Base-by-base conservation (phyloP, 176 grass and related monocot genomes). In the bread wheat (Triticum aestivum) region DNA sequence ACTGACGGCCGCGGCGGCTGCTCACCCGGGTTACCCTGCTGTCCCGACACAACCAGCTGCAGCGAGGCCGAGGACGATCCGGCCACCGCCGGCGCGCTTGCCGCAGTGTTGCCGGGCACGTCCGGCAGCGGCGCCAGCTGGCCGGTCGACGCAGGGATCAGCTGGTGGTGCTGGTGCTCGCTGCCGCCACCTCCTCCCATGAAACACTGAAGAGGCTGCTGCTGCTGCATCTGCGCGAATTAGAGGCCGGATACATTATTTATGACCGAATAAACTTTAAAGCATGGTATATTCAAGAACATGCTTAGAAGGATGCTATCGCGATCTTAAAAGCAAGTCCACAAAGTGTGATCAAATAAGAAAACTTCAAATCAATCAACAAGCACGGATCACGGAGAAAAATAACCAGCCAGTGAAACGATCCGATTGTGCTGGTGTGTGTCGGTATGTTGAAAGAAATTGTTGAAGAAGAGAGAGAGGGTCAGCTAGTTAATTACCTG, bases 281-380 rank as follows among this genome's bases (percentile, higher is more conserved):
- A 70, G 76, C 42, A 87, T 2, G 88, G 94, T 91, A 98, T 99
- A 96, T 96, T 93, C 92, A 95, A 69, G 83, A 81, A 89, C 86
- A 87, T 87, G 83, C 21, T 73, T 38, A 12, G 63, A 72, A 86
- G 79, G 56, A 78, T 52, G 61, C 71, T 24, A 82, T 86, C 18
- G 14, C 18, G 52, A 20, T 66, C 80, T 33, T 35, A 15, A 75
- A 68, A 83, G 3, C 2, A 44, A 76, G 7, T 61, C 24, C 34
- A 77, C 34, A 86, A 83, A 62, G 75, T 75, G 83, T 79, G 65
- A 75, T 68, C 34, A 86, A 77, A 62, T 15, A 82, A 68, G 14
- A 61, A 51, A 79, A 35, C 8, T 29, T 30, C 5, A 44, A 51
- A 65, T 29, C 29, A 78, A 20, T 52, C 42, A 76, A 61, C 3